Evolutionary conservation across 2,329 filamentous ascomycete species (phyloP), one percentile per base, ranked within the genome.

Genomic region (Scleromitrula shiraiana): DNA sequence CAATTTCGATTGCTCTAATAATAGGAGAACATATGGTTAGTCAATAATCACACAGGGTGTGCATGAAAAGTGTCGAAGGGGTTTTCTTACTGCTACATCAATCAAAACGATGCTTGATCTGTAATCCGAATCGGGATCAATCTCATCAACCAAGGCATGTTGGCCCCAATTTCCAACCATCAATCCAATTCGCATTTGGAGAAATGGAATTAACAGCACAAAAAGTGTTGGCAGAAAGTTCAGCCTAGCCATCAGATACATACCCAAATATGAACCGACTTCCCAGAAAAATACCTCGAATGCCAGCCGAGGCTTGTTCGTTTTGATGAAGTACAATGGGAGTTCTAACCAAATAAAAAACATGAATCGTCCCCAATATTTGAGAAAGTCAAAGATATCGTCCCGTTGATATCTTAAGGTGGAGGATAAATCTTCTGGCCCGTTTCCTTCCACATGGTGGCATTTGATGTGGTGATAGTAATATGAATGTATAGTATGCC

Each of bases 81-180:
- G 14, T 8, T 26, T 15, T 8, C 81, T 68, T 73, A 88, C 85
- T 6, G 82, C 73, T 6, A 90, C 84, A 59, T 91, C 86, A 46
- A 91, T 81, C 20, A 91, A 63, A 0, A 86, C 90, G 55, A 90
- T 85, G 63, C 85, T 89, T 0, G 83, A 88, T 29, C 85, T 74
- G 58, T 82, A 90, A 61, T 91, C 85, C 0, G 84, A 89, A 59
- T 86, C 77, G 0, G 86, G 86, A 56, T 88, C 81, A 10, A 78
- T 69, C 17, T 82, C 77, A 58, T 91, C 85, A 6, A 91, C 85
- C 54, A 91, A 82, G 1, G 85, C 85, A 62, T 91, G 86, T 62
- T 91, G 86, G 3, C 84, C 86, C 84, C 85, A 91, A 62, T 91
- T 91, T 1, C 86, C 86, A 7, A 86, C 73, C 86, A 90, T 91